A percentile compares a stretch with the other conserved stretches of the same genome.
Evolutionary conservation across 1,139 yeast species (phyloP).

Genomic region (Kodamaea derodonti): DNA sequence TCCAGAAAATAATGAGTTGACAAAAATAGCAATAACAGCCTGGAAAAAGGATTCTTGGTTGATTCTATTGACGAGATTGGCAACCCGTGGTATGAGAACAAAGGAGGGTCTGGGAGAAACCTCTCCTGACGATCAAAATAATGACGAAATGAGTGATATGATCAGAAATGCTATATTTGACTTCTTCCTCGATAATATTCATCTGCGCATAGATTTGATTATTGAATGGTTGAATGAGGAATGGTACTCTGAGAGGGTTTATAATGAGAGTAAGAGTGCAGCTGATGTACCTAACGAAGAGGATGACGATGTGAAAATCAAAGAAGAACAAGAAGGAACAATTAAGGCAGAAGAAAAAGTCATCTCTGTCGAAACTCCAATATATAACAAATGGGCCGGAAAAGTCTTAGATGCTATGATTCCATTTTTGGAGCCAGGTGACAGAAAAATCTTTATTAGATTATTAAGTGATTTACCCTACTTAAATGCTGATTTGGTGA

Average conservation of each 20-base stretch:
- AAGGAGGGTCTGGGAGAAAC: constrained; percentile 9
- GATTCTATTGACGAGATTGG: constrained; percentile 66
- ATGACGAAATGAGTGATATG: constrained; percentile 48
- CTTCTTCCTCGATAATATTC: constrained; percentile 71
- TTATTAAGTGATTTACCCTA: constrained; percentile 83
- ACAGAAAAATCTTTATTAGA: constrained; percentile 76
- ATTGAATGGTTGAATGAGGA: constrained; percentile 96
- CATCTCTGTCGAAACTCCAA: constrained; percentile 33
- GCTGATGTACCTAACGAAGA: neutral
- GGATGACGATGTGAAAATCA: constrained; percentile 19
- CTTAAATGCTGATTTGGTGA: constrained; percentile 57
- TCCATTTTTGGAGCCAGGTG: constrained; percentile 77
- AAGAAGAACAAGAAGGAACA: constrained; percentile 12
- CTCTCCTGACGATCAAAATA: constrained; percentile 14
- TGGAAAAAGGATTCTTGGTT: constrained; percentile 81
- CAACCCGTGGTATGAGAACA: constrained; percentile 68
- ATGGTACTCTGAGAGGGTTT: constrained; percentile 73
- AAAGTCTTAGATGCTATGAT: constrained; percentile 74
- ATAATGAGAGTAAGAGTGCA: constrained; percentile 14
- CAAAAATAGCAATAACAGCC: constrained; percentile 52
- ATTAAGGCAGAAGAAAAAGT: constrained; percentile 11
- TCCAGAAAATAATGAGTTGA: constrained; percentile 31
- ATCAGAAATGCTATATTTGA: constrained; percentile 70
- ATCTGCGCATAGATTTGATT: constrained; percentile 68
- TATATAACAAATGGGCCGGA: constrained; percentile 65